A percentile compares a stretch with the other conserved stretches of the same genome.
These are phyloP conservation scores for Pichia thaimueangensis DNA, from an alignment of 805 yeast genomes.

Conservation along the genomic window DNA sequence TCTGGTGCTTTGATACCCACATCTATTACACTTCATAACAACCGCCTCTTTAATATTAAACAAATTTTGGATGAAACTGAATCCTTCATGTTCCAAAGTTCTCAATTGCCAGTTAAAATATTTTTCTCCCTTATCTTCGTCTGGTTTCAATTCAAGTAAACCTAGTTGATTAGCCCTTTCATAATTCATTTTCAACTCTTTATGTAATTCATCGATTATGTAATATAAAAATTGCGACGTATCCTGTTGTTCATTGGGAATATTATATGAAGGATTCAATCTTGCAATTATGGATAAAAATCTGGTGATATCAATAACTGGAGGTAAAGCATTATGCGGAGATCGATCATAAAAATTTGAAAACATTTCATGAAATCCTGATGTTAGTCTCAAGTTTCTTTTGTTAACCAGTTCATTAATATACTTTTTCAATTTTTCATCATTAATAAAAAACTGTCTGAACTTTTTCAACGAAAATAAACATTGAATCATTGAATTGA, in stretches of 20 bases:
- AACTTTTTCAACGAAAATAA: slow-evolving; percentile 50
- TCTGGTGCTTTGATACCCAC: slow-evolving; percentile 54
- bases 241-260: slow-evolving; percentile 76
- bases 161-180: background rate
- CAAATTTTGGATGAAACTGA: slow-evolving; percentile 57
- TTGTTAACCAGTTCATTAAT: slow-evolving; percentile 2
- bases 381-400: slow-evolving; percentile 27
- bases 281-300: slow-evolving; percentile 41
- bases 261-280: slow-evolving; percentile 58
- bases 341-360: slow-evolving; percentile 40
- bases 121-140: slow-evolving; percentile 32
- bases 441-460: slow-evolving; percentile 41
- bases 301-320: slow-evolving; percentile 55
- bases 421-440: slow-evolving; percentile 21
- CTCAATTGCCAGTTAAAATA: slow-evolving; percentile 58
- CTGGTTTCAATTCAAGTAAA: slow-evolving; percentile 8
- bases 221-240: slow-evolving; percentile 71
- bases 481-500: slow-evolving; percentile 68
- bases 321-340: slow-evolving; percentile 44
- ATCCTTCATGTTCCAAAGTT: slow-evolving; percentile 48
- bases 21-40: slow-evolving; percentile 53
- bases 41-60: slow-evolving; percentile 74
- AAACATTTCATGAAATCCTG: slow-evolving; percentile 48
- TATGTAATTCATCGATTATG: slow-evolving; percentile 60
- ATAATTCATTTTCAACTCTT: slow-evolving; percentile 39